Conservation (phyloP, 371 early-diverging fungal genomes). For the Chytridium lagenaria region DNA sequence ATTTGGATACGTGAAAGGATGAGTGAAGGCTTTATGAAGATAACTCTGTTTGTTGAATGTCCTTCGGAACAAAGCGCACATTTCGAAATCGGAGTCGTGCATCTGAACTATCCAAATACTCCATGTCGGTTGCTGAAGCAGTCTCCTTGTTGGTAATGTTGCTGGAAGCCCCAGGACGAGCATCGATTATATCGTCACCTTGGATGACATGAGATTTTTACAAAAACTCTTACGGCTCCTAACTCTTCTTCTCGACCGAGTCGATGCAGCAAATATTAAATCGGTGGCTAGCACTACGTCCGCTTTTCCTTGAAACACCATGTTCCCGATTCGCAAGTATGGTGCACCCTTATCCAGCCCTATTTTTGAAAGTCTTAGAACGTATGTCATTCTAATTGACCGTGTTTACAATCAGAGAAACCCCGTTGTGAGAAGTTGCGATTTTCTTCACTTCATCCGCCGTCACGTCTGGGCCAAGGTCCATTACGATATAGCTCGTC, state of each 20-base stretch:
- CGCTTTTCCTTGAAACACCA: conserved; percentile 42
- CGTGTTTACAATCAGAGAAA: conserved; percentile 40
- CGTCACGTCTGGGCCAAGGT: conserved; percentile 31
- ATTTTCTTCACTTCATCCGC: conserved; percentile 27
- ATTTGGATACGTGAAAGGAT: too few relatives aligned
- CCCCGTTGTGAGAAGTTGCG: conserved; percentile 31
- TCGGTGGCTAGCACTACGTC: conserved; percentile 49
- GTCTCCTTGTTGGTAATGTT: neutral
- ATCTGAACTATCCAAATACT: conserved; percentile 15
- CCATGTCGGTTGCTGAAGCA: neutral
- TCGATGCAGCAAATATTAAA: conserved; percentile 43
- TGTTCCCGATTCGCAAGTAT: conserved; percentile 46
- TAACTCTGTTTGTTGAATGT: neutral
- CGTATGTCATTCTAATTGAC: neutral
- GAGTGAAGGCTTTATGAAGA: neutral
- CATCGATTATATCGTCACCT: neutral
- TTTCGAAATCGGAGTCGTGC: neutral
- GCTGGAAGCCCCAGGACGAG: neutral
- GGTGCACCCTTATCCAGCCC: conserved; percentile 49
- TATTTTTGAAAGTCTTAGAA: conserved; percentile 12
- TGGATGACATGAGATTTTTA: neutral
- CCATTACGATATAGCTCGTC: conserved; percentile 35
- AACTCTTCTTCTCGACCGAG: conserved; percentile 6
- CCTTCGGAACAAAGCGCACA: neutral
- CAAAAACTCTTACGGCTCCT: too few relatives aligned